Evolutionary conservation across 2,329 filamentous ascomycete genomes (phyloP).

Genomic region (Sclerotinia borealis): DNA sequence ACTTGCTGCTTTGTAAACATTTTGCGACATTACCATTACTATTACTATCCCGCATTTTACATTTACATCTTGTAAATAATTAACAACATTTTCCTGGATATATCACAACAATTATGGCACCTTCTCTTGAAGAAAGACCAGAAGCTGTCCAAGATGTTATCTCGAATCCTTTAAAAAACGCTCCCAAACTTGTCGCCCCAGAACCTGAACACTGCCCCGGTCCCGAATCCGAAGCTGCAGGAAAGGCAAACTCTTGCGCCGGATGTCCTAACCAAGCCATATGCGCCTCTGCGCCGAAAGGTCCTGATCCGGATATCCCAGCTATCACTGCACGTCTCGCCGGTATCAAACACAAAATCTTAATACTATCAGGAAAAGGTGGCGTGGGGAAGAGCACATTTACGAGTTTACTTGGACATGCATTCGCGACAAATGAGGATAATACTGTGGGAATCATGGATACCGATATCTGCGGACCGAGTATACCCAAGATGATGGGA

Average conservation of each 20-base stretch:
- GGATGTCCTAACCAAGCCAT: constrained; percentile 95
- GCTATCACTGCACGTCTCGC: constrained; percentile 78
- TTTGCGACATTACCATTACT: not conserved
- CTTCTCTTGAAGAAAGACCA: constrained; percentile 73
- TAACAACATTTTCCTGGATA: not conserved
- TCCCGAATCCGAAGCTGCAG: constrained; percentile 68
- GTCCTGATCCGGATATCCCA: constrained; percentile 89
- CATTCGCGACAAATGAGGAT: constrained; percentile 75
- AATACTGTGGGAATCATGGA: constrained; percentile 92
- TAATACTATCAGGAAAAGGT: constrained; percentile 88
- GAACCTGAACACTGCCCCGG: constrained; percentile 97
- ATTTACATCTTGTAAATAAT: not conserved
- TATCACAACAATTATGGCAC: constrained; percentile 56
- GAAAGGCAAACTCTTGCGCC: constrained; percentile 75
- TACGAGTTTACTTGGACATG: constrained; percentile 79
- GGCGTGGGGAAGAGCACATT: constrained; percentile 97
- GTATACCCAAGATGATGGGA: constrained; percentile 98
- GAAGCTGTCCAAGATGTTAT: constrained; percentile 63
- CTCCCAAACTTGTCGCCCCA: constrained; percentile 82
- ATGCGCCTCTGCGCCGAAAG: constrained; percentile 89
- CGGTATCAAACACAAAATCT: constrained; percentile 81
- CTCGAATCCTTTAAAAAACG: constrained; percentile 67
- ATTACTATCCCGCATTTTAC: not conserved
- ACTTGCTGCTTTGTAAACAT: constrained; percentile 10
- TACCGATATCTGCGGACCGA: constrained; percentile 93